Percentiles rank a stretch among this genome's conserved stretches.
Conservation (phyloP, 2,329 filamentous ascomycete species). For the Scopulariopsis brevicaulis region DNA sequence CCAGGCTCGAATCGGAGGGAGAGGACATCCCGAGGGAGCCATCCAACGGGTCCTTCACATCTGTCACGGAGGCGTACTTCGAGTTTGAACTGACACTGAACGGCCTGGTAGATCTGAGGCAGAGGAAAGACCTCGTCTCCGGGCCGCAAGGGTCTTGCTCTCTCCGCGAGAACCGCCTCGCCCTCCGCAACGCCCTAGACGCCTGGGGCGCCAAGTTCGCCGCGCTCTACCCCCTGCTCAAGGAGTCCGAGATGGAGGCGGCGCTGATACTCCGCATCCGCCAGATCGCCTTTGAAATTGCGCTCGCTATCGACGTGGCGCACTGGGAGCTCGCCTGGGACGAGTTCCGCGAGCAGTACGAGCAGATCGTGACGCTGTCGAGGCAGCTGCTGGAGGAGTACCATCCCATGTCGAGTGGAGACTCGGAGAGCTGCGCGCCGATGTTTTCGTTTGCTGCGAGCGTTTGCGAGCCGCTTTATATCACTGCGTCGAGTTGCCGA, state of each 20-base stretch:
- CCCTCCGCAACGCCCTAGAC: conserved; percentile 2
- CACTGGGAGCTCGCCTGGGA: conserved; percentile 6
- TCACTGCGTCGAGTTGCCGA: conserved; percentile 3
- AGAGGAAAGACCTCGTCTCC: conserved; percentile 1
- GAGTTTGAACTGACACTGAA: conserved; percentile 1
- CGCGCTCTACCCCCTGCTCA: conserved; percentile 3
- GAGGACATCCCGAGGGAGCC: not conserved
- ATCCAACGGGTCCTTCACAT: not conserved
- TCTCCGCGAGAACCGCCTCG: not conserved
- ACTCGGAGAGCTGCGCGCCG: not conserved
- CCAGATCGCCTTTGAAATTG: conserved; percentile 6
- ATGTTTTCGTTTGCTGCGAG: conserved; percentile 5
- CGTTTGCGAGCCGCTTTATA: conserved; percentile 6
- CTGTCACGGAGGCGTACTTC: conserved; percentile 4
- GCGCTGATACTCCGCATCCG: conserved; percentile 5
- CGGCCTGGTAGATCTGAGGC: not conserved
- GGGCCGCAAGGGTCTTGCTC: conserved; percentile 12
- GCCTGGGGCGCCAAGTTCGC: conserved; percentile 6
- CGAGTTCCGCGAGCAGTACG: conserved; percentile 2
- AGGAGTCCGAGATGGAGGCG: conserved; percentile 5
- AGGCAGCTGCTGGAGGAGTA: conserved; percentile 1
- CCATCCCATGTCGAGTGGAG: not conserved
- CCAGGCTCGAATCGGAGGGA: not conserved
- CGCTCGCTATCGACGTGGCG: conserved; percentile 2
- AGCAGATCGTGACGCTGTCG: conserved; percentile 3